Conservation (phyloP, 2,329 filamentous ascomycete genomes). For the Aspergillus caelatus region DNA sequence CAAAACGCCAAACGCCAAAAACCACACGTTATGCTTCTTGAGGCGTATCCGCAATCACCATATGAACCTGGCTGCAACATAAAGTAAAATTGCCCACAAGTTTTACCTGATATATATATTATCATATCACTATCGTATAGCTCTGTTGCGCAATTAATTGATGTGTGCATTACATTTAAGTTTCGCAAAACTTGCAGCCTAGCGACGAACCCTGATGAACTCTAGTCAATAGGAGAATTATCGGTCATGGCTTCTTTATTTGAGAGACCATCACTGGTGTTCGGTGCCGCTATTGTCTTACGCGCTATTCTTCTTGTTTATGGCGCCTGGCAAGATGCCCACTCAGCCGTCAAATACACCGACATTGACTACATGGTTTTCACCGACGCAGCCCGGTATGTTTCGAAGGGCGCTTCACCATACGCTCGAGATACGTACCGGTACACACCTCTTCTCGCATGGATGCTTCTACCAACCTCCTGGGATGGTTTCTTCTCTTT, state of each 20-base stretch:
- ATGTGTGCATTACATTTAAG: not conserved
- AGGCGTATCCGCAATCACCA: not conserved
- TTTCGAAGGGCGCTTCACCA: slow-evolving; percentile 69
- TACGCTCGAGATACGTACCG: slow-evolving; percentile 93
- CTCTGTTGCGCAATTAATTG: not conserved
- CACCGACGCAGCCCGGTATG: slow-evolving; percentile 85
- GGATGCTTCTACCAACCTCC: slow-evolving; percentile 82
- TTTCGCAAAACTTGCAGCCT: not conserved
- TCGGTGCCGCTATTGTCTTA: slow-evolving; percentile 56
- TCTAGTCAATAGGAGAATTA: slow-evolving; percentile 7
- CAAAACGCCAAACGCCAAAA: not conserved
- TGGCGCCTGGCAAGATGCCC: slow-evolving; percentile 87
- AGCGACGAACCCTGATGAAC: not conserved
- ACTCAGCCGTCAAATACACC: slow-evolving; percentile 94
- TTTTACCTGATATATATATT: not conserved
- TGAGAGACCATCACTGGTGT: slow-evolving; percentile 35
- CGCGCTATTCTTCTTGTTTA: slow-evolving; percentile 78
- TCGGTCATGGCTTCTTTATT: slow-evolving; percentile 30
- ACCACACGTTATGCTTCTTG: slow-evolving; percentile 2
- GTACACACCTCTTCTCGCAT: slow-evolving; percentile 92
- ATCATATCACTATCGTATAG: not conserved
- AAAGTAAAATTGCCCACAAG: not conserved
- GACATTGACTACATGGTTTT: slow-evolving; percentile 99
- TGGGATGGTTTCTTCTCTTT: slow-evolving; percentile 65
- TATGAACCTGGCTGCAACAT: not conserved